phyloP scores from a whole-genome alignment of 441 rosid species.

The Gossypium lobatum region DNA sequence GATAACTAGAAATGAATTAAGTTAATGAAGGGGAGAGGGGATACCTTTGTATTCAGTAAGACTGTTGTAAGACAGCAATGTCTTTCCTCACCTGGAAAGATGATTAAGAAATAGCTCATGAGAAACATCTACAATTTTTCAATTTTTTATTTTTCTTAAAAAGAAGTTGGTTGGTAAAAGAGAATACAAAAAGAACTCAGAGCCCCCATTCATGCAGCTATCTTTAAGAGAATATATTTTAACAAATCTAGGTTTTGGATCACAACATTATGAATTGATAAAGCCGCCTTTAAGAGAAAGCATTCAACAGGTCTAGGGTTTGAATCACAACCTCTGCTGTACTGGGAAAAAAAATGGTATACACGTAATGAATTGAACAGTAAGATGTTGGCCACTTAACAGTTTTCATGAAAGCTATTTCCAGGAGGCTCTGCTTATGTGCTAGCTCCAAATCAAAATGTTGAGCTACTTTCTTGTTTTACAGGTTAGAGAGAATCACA shows the following conservation, averaged over 20 bases:
- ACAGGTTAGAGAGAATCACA: not conserved
- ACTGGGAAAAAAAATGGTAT: not conserved
- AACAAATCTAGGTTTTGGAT: not conserved
- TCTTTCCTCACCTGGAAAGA: constrained; percentile 23
- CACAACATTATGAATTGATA: not conserved
- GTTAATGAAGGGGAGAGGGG: not conserved
- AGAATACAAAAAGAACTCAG: not conserved
- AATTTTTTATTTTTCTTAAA: too few species aligned
- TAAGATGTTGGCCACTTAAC: not conserved
- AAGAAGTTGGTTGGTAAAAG: not conserved
- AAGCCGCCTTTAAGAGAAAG: not conserved
- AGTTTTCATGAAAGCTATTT: not conserved
- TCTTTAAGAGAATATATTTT: not conserved
- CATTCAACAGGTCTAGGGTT: not conserved
- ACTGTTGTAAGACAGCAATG: constrained; percentile 29
- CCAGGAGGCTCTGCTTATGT: not conserved
- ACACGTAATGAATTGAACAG: not conserved
- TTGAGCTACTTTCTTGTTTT: not conserved
- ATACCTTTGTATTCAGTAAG: constrained; percentile 34
- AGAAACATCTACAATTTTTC: not conserved
- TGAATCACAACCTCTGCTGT: not conserved
- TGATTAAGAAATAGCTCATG: not conserved
- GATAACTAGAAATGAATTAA: not conserved
- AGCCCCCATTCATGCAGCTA: not conserved
- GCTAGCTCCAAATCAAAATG: not conserved